A percentile compares a stretch with the other conserved stretches of the same genome.
phyloP scores from a whole-genome alignment of 73 alveolate species.

The Paramecium primaurelia region DNA sequence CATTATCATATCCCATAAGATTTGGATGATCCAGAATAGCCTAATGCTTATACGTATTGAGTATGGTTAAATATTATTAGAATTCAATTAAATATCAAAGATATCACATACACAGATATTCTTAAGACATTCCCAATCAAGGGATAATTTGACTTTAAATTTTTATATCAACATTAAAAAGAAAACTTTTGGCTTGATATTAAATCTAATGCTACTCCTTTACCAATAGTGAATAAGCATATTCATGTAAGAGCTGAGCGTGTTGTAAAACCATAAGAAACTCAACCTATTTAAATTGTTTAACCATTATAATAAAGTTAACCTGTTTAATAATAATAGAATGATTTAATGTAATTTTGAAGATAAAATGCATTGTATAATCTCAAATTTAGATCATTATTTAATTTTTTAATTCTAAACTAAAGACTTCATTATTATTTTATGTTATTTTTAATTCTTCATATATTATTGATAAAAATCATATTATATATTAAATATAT shows the following conservation, averaged over 20 bases:
- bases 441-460: too few species aligned
- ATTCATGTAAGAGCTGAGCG: background rate
- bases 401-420: background rate
- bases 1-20: background rate
- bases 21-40: background rate
- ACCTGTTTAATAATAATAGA: background rate
- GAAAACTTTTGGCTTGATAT: conserved; percentile 5
- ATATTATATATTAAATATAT: too few species aligned
- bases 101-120: conserved; percentile 18
- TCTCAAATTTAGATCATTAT: background rate
- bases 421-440: background rate
- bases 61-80: background rate
- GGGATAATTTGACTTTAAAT: background rate
- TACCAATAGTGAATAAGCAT: conserved; percentile 16
- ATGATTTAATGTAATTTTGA: background rate
- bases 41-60: conserved; percentile 26
- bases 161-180: background rate
- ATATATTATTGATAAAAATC: too few species aligned
- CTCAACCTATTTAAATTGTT: background rate
- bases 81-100: background rate
- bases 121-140: background rate
- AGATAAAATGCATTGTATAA: background rate
- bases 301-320: background rate
- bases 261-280: background rate
- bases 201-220: conserved; percentile 2